Percentiles rank a stretch among this genome's conserved stretches.
phyloP scores from a whole-genome alignment of 139 green algal species.

The Asterochloris sp. region DNA sequence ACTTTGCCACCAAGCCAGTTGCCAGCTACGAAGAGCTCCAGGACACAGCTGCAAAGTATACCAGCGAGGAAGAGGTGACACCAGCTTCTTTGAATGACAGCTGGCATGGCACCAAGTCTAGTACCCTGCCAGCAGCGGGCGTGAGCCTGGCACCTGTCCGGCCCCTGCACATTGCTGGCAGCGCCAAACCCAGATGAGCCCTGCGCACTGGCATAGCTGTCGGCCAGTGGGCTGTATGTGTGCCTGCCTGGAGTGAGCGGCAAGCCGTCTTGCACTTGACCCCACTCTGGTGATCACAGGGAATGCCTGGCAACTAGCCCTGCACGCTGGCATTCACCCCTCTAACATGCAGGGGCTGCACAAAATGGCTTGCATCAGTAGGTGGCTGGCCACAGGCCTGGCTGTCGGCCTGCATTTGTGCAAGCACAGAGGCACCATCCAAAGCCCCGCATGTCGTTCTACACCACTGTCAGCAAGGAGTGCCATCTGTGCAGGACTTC shows the following conservation, averaged over 20 bases:
- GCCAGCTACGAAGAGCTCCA: constrained; percentile 47
- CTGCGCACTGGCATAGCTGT: not conserved
- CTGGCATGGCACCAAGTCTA: not conserved
- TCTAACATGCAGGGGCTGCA: not conserved
- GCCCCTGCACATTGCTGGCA: not conserved
- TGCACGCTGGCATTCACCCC: not conserved
- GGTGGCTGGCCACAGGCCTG: too few species aligned
- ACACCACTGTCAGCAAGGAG: not conserved
- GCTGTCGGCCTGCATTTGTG: not conserved
- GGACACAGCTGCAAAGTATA: constrained; percentile 10
- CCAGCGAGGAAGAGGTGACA: not conserved
- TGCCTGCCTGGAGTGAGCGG: too few species aligned
- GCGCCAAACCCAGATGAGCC: not conserved
- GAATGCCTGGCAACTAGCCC: not conserved
- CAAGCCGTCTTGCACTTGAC: too few species aligned
- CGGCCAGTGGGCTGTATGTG: too few species aligned
- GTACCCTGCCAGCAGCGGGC: not conserved
- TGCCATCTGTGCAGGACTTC: constrained; percentile 29
- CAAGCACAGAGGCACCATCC: not conserved
- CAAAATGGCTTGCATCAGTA: not conserved
- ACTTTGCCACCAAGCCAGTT: constrained; percentile 53
- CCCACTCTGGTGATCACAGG: too few species aligned
- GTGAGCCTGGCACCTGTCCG: not conserved
- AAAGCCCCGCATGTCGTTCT: not conserved
- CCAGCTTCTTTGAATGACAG: not conserved